Base-by-base conservation (phyloP, 2,329 filamentous ascomycete genomes). In the Arthrobotrys conoides region DNA sequence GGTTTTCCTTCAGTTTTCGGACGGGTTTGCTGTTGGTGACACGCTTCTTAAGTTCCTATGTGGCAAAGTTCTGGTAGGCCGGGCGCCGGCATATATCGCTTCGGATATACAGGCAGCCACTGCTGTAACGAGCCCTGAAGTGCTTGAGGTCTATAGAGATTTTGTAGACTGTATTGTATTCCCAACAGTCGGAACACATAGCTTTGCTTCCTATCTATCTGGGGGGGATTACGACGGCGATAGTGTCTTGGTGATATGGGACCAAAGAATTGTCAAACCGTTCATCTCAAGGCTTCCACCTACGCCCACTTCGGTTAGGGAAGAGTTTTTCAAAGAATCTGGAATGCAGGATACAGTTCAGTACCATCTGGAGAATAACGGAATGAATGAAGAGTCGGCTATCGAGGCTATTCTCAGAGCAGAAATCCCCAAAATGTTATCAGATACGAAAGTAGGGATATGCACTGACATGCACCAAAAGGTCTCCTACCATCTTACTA, bases 151-250 rank as follows among this genome's bases (percentile, higher is more conserved):
- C 1, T 55, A 55, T 14, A 33, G n/a, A 12, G 16, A 33, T 10
- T 8, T 55, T 55, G 24, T 10, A 0, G 91, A 97, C 81, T 90
- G 97, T 0, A 87, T 96, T 14, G 87, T 97, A 0, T 97, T 97
- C 80, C 87, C 92, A 0, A 86, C 86, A 0, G 88, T 87, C 75
- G 92, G 92, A 0, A 82, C 87, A 24, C 85, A 84, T 0, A 88
- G 92, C 0, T 86, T 93, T 0, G 92, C 92, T 0, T 88, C 89
- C 5, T 90, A 90, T 81, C 85, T 94, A 0, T 92, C 92, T 0
- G 92, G 93, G 0, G 92, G 92, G 0, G 92, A 95, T 81, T 94
- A 93, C 79, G 92, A 95, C 80, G 92, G 93, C 0, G 92, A 95
- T 79, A 87, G 85, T 18, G 89, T 63, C 9, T 94, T 91, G 91